These are phyloP conservation scores for Sarocladium strictum DNA, from an alignment of 2,329 filamentous ascomycete genomes.

Conservation along the genomic window DNA sequence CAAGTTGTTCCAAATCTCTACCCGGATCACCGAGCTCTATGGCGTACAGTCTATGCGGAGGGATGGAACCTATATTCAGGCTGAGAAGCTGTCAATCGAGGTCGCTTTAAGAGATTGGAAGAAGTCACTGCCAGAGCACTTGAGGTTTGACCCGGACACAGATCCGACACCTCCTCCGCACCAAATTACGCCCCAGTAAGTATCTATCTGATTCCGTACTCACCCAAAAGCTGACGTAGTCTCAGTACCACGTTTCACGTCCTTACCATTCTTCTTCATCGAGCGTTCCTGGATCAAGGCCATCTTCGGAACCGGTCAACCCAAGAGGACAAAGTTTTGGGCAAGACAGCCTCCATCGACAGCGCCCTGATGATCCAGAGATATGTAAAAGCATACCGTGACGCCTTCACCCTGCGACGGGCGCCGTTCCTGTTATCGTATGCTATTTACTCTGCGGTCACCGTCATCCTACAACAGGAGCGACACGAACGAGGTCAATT, in stretches of 20 bases:
- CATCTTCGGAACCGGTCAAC: constrained; percentile 23
- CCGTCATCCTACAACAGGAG: constrained; percentile 25
- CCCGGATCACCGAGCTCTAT: constrained; percentile 12
- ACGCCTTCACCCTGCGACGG: constrained; percentile 30
- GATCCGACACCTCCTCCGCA: constrained; percentile 12
- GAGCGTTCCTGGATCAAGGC: constrained; percentile 33
- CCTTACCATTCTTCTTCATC: constrained; percentile 37
- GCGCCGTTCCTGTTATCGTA: constrained; percentile 36
- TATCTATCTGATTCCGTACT: too few species aligned
- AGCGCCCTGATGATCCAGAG: constrained; percentile 30
- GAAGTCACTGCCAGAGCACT: constrained; percentile 9
- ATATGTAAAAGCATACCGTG: constrained; percentile 29
- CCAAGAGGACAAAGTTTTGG: constrained; percentile 18
- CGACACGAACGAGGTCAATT: constrained; percentile 23
- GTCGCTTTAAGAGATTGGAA: constrained; percentile 9
- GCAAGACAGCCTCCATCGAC: constrained; percentile 23
- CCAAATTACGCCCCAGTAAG: constrained; percentile 13
- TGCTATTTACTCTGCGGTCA: constrained; percentile 30
- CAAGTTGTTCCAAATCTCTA: constrained; percentile 22
- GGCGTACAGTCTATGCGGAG: constrained; percentile 10
- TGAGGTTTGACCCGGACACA: constrained; percentile 16
- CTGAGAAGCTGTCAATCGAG: constrained; percentile 11
- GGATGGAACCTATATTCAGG: neutral
- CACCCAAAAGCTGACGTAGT: constrained; percentile 14
- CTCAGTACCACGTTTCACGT: constrained; percentile 30